Percentiles rank a stretch among this genome's conserved stretches.
These are phyloP conservation scores for Hebeloma cylindrosporum DNA, from an alignment of 768 basidiomycete species.

Conservation along the genomic window DNA sequence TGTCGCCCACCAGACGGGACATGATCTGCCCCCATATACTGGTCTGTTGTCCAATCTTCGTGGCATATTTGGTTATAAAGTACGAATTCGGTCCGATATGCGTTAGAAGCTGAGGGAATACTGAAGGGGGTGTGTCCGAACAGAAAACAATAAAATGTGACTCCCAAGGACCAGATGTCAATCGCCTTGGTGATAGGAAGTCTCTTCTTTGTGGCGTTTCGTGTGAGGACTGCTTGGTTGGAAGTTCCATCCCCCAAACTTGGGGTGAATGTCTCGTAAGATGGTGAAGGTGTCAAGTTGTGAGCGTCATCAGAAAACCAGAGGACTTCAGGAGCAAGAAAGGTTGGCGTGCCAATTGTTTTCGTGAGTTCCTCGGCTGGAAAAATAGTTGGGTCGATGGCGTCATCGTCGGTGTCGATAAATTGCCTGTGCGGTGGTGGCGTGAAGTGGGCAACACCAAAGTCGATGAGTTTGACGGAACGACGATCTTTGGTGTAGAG, in stretches of 20 bases:
- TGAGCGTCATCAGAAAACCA: constrained; percentile 35
- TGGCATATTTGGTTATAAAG: constrained; percentile 43
- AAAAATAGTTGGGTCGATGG: constrained; percentile 34
- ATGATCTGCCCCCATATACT: constrained; percentile 39
- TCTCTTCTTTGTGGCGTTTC: constrained; percentile 24
- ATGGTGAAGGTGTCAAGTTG: constrained; percentile 19
- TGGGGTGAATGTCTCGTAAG: constrained; percentile 22
- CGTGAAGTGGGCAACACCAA: constrained; percentile 55
- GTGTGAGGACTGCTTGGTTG: constrained; percentile 13
- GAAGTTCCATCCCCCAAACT: background rate
- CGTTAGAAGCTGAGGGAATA: constrained; percentile 32
- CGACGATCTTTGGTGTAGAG: constrained; percentile 51
- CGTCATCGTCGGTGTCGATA: constrained; percentile 6
- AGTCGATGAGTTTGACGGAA: constrained; percentile 89
- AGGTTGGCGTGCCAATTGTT: constrained; percentile 42
- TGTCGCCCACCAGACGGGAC: constrained; percentile 36
- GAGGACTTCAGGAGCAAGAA: constrained; percentile 46
- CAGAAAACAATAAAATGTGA: constrained; percentile 47
- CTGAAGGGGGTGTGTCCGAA: constrained; percentile 47
- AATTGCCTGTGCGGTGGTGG: constrained; percentile 12
- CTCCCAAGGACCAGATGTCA: constrained; percentile 47
- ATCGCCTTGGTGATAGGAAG: constrained; percentile 47
- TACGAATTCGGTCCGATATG: constrained; percentile 37
- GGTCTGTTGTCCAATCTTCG: constrained; percentile 38
- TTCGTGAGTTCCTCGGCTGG: constrained; percentile 38